phyloP scores from a whole-genome alignment of 768 basidiomycete genomes.

The Albatrellus ellisii region DNA sequence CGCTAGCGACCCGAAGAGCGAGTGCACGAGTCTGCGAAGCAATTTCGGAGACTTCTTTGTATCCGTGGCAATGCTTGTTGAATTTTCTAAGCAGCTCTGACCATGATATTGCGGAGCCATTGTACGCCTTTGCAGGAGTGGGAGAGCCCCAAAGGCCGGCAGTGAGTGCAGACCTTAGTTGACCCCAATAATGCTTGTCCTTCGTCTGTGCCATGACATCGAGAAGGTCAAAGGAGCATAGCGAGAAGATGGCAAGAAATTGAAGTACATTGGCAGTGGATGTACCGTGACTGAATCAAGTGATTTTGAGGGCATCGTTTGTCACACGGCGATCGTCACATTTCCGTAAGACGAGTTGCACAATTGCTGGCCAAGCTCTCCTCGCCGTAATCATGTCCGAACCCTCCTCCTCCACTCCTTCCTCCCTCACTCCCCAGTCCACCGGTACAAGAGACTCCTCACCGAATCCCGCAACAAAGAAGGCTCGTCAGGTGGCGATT shows the following conservation, averaged over 20 bases:
- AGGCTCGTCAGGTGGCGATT: conserved; percentile 54
- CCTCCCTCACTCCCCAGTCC: conserved; percentile 48
- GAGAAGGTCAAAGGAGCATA: background rate
- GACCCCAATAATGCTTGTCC: conserved; percentile 67
- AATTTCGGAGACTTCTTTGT: conserved; percentile 45
- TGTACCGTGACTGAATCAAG: background rate
- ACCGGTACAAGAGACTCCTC: conserved; percentile 32
- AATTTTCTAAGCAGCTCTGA: conserved; percentile 74
- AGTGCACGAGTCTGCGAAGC: conserved; percentile 57
- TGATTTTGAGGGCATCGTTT: too few relatives aligned
- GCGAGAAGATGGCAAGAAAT: background rate
- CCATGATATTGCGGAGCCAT: conserved; percentile 49
- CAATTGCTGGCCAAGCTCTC: too few relatives aligned
- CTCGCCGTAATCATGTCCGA: conserved; percentile 14
- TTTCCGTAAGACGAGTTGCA: too few relatives aligned
- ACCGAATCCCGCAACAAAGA: conserved; percentile 25
- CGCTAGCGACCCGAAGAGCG: conserved; percentile 30
- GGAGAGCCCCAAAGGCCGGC: conserved; percentile 60
- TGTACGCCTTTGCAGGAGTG: conserved; percentile 46
- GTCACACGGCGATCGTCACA: too few relatives aligned
- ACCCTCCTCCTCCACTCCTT: conserved; percentile 31
- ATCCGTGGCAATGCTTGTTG: conserved; percentile 67
- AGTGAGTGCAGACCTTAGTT: conserved; percentile 57
- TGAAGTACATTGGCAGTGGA: background rate
- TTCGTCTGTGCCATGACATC: conserved; percentile 34